phyloP scores from a whole-genome alignment of 805 yeast species.

The Metschnikowia similis region DNA sequence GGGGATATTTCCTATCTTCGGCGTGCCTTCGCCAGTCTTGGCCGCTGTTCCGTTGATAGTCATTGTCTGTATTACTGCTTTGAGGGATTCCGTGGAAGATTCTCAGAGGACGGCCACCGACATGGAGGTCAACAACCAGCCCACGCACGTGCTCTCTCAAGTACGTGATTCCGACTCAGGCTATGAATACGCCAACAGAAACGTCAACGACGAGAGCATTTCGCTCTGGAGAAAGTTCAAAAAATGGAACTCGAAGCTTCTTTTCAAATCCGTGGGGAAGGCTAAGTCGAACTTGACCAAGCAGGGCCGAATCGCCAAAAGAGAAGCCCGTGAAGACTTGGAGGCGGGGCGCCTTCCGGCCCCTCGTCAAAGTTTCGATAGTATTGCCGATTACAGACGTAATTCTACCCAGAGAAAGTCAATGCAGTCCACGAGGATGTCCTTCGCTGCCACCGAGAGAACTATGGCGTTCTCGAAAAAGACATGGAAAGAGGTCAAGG shows the following conservation, averaged over 20 bases:
- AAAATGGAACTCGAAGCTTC: constrained; percentile 39
- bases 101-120: constrained; percentile 62
- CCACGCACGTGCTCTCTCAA: constrained; percentile 55
- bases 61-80: constrained; percentile 68
- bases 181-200: constrained; percentile 43
- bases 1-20: constrained; percentile 57
- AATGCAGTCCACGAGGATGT: constrained; percentile 14
- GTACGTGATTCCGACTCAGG: constrained; percentile 33
- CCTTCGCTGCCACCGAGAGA: constrained; percentile 11
- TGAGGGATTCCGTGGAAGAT: constrained; percentile 77
- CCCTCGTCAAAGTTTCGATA: constrained; percentile 32
- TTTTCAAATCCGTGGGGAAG: constrained; percentile 25
- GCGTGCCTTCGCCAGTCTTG: constrained; percentile 67
- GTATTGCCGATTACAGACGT: constrained; percentile 13
- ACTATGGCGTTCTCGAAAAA: constrained; percentile 23
- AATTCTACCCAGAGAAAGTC: constrained; percentile 9
- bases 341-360: neutral
- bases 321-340: constrained; percentile 4
- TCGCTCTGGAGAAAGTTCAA: constrained; percentile 69
- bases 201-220: constrained; percentile 59
- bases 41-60: constrained; percentile 81
- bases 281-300: constrained; percentile 30
- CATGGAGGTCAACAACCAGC: constrained; percentile 66
- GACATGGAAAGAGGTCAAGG: constrained; percentile 63
- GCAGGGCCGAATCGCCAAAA: constrained; percentile 32